Conservation (phyloP, 371 early-diverging fungal genomes). For the Nematocida major region DNA sequence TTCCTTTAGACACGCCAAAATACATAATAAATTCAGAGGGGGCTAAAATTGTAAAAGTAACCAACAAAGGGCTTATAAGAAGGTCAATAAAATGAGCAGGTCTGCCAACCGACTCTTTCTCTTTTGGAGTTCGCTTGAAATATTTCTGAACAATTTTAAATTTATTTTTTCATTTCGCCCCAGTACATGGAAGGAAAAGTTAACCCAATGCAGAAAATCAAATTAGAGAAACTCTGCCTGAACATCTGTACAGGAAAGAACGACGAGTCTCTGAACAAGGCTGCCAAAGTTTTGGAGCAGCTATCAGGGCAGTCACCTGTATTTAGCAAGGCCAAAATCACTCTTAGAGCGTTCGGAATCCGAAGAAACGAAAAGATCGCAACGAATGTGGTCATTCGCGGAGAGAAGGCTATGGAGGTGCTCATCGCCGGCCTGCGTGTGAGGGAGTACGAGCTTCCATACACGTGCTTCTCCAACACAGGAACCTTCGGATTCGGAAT, state of each 20-base stretch:
- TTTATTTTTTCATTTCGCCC: constrained; percentile 41
- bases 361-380: constrained; percentile 99
- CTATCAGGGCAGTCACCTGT: constrained; percentile 97
- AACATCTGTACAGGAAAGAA: constrained; percentile 96
- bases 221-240: constrained; percentile 96
- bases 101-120: background rate
- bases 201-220: constrained; percentile 91
- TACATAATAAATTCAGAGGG: constrained; percentile 29
- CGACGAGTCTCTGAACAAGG: constrained; percentile 95
- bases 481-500: constrained; percentile 99
- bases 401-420: constrained; percentile 86
- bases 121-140: background rate
- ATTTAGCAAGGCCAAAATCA: constrained; percentile 96
- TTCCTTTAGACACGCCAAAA: constrained; percentile 31
- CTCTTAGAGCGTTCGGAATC: constrained; percentile 98
- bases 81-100: background rate
- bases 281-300: constrained; percentile 98
- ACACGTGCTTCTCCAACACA: constrained; percentile 85
- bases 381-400: constrained; percentile 94
- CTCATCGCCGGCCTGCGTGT: constrained; percentile 96
- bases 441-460: constrained; percentile 94
- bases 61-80: constrained; percentile 11
- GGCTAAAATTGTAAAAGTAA: background rate
- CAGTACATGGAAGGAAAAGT: constrained; percentile 28
- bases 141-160: background rate